Evolutionary conservation across 345 rosid species (phyloP).

Genomic region (Murraya koenigii): DNA sequence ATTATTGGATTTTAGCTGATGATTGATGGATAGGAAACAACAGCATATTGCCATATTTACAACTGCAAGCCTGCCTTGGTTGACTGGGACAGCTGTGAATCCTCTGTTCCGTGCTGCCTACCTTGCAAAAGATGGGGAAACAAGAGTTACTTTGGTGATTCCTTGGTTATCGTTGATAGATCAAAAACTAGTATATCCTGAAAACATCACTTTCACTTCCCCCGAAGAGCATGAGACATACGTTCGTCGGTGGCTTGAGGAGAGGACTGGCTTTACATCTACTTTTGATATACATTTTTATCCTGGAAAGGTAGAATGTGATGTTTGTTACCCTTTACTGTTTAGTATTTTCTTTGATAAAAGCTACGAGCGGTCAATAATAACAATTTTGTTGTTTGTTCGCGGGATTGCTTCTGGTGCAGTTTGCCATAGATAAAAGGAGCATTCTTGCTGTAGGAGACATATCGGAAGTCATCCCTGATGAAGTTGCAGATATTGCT

Average conservation of each 20-base stretch:
- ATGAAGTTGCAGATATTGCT: conserved; percentile 82
- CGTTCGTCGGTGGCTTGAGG: conserved; percentile 77
- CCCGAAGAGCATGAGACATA: conserved; percentile 71
- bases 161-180: conserved; percentile 83
- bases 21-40: conserved; percentile 53
- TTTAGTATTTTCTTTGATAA: neutral
- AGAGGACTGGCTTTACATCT: conserved; percentile 54
- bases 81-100: conserved; percentile 96
- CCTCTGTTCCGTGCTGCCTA: conserved; percentile 96
- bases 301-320: conserved; percentile 70
- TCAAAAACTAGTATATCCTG: conserved; percentile 75
- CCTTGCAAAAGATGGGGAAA: conserved; percentile 69
- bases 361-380: neutral
- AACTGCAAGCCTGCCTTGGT: conserved; percentile 95
- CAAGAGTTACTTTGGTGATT: conserved; percentile 77
- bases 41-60: conserved; percentile 78
- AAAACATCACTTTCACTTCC: conserved; percentile 47
- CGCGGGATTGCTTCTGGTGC: conserved; percentile 20
- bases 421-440: conserved; percentile 85
- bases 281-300: conserved; percentile 62
- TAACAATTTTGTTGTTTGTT: conserved; percentile 1
- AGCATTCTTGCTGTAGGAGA: conserved; percentile 93
- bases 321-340: neutral
- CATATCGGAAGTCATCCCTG: conserved; percentile 65
- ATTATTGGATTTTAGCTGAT: conserved; percentile 10